These are phyloP conservation scores for Nothopassalora personata DNA, from an alignment of 2,329 filamentous ascomycete species.

Conservation along the genomic window DNA sequence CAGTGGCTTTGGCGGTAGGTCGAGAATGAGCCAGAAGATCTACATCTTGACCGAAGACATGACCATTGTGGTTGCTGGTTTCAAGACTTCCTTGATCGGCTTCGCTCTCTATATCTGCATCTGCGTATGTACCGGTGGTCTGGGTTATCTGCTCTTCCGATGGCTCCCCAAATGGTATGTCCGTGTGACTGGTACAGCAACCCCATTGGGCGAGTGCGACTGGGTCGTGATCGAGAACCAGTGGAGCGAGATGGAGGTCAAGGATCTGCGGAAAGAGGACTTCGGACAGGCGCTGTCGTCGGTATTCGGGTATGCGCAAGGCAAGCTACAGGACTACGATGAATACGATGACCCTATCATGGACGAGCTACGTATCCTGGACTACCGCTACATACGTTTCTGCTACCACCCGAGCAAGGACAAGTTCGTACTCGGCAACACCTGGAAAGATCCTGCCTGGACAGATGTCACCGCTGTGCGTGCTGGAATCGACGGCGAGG, in stretches of 20 bases:
- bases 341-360: conserved; percentile 72
- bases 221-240: conserved; percentile 98
- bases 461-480: conserved; percentile 69
- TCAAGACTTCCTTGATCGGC: conserved; percentile 69
- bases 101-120: conserved; percentile 63
- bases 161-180: conserved; percentile 91
- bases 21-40: conserved; percentile 77
- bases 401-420: conserved; percentile 85
- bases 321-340: conserved; percentile 60
- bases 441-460: conserved; percentile 94
- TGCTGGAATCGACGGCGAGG: conserved; percentile 77
- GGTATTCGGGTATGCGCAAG: conserved; percentile 64
- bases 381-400: conserved; percentile 92
- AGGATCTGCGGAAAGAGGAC: conserved; percentile 56
- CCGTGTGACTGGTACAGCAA: conserved; percentile 62
- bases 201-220: conserved; percentile 66
- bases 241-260: conserved; percentile 86
- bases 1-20: conserved; percentile 56
- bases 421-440: conserved; percentile 77
- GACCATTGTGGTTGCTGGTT: conserved; percentile 88
- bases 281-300: conserved; percentile 61
- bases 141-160: conserved; percentile 77
- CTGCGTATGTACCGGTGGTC: conserved; percentile 66
- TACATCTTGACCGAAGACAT: conserved; percentile 92
- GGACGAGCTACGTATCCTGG: conserved; percentile 66